Conservation (phyloP, 805 yeast genomes). For the Lipomyces orientalis region DNA sequence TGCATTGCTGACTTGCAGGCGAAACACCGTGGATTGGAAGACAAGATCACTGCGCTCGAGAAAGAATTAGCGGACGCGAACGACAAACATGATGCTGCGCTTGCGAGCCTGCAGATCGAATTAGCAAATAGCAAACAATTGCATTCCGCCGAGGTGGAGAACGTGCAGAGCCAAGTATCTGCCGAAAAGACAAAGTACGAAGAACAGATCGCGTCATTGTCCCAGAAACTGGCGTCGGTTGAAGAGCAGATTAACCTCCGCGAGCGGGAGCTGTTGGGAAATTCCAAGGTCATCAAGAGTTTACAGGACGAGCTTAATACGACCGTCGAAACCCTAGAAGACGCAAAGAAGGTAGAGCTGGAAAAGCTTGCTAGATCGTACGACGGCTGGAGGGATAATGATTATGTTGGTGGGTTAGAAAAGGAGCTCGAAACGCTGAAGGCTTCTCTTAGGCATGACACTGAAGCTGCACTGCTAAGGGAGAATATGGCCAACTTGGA, state of each 20-base stretch:
- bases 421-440: conserved; percentile 5
- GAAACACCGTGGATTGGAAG: not conserved
- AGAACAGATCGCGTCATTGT: not conserved
- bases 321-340: not conserved
- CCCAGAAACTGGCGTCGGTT: not conserved
- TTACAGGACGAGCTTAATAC: conserved; percentile 58
- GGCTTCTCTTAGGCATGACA: not conserved
- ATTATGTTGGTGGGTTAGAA: not conserved
- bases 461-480: not conserved
- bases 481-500: not conserved
- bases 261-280: conserved; percentile 59
- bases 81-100: not conserved
- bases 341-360: not conserved
- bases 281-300: conserved; percentile 94
- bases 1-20: not conserved
- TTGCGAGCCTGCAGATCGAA: not conserved
- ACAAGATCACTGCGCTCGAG: not conserved
- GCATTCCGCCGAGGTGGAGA: not conserved
- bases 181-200: not conserved
- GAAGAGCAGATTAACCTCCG: not conserved
- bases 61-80: not conserved
- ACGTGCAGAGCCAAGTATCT: not conserved
- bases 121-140: not conserved
- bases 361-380: conserved; percentile 1
- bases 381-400: not conserved